These are phyloP conservation scores for Fraxinus ornus DNA, from an alignment of 305 asterid species.

Conservation along the genomic window DNA sequence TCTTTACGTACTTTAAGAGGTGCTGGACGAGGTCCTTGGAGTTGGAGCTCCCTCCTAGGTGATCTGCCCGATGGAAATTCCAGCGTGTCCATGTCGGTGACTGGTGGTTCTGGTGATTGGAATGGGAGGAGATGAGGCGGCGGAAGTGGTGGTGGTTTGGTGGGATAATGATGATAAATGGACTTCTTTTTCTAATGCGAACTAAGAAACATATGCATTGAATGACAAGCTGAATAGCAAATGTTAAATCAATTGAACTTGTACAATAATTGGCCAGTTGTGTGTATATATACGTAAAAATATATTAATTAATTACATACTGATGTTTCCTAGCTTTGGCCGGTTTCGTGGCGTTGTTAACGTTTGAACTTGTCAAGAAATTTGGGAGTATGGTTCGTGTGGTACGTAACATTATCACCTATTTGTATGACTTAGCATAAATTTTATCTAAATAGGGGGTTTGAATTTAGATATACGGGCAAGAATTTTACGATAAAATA, in stretches of 20 bases:
- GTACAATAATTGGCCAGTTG: constrained; percentile 24
- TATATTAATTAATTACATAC: background rate
- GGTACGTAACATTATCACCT: background rate
- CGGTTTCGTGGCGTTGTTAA: constrained; percentile 33
- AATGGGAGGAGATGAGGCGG: constrained; percentile 10
- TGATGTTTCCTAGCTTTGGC: constrained; percentile 20
- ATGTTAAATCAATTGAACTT: constrained; percentile 5
- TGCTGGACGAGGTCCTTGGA: constrained; percentile 87
- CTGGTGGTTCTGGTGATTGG: background rate
- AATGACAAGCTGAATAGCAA: constrained; percentile 23
- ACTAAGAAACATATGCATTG: background rate
- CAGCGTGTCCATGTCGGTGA: constrained; percentile 50
- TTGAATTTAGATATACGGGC: background rate
- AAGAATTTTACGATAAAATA: background rate
- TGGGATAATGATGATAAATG: constrained; percentile 21
- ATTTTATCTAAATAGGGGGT: background rate
- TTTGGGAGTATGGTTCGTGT: constrained; percentile 17
- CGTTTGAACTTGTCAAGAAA: constrained; percentile 50
- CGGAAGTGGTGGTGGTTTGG: background rate
- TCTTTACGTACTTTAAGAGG: constrained; percentile 76
- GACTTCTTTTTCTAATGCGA: background rate
- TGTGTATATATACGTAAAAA: background rate
- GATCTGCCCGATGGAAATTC: constrained; percentile 47
- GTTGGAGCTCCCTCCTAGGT: constrained; percentile 69
- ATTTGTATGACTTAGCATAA: background rate